These are phyloP conservation scores for Sclerospora graminicola DNA, from an alignment of 352 stramenopile species.

Conservation along the genomic window DNA sequence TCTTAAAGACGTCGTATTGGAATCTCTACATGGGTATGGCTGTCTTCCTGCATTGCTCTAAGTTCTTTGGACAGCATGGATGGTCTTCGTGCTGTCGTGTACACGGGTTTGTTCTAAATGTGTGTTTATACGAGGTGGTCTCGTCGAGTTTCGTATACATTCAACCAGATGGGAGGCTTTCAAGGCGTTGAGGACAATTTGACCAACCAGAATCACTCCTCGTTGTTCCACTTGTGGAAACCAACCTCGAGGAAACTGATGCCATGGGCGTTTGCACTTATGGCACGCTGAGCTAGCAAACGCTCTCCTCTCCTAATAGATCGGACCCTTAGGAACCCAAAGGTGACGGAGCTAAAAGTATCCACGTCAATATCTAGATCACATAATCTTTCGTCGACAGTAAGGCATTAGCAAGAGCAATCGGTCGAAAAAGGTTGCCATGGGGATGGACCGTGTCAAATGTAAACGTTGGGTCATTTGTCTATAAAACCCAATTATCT, in stretches of 20 bases:
- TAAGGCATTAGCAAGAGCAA: slow-evolving; percentile 18
- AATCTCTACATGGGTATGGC: no score
- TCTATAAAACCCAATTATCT: slow-evolving; percentile 31
- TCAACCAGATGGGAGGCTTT: no score
- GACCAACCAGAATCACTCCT: no score
- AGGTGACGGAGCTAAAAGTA: slow-evolving; percentile 6
- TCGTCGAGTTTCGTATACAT: no score
- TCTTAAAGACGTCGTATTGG: no score
- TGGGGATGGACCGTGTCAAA: slow-evolving; percentile 17
- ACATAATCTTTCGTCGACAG: slow-evolving; percentile 29
- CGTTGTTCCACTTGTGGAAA: no score
- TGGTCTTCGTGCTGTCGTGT: no score
- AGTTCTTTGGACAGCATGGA: no score
- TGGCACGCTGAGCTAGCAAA: slow-evolving; percentile 24
- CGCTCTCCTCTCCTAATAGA: slow-evolving; percentile 14
- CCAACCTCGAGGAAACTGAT: slow-evolving; percentile 33
- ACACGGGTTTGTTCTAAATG: no score
- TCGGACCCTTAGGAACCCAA: slow-evolving; percentile 9
- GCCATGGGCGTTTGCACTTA: slow-evolving; percentile 21
- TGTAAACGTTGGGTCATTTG: slow-evolving; percentile 19
- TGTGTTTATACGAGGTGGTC: no score
- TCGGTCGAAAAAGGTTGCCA: slow-evolving; percentile 13
- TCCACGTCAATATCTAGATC: slow-evolving; percentile 28
- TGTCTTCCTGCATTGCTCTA: no score
- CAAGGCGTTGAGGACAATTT: no score